Base-by-base conservation (phyloP, 306 rosid species). In the Fragaria ananassa region DNA sequence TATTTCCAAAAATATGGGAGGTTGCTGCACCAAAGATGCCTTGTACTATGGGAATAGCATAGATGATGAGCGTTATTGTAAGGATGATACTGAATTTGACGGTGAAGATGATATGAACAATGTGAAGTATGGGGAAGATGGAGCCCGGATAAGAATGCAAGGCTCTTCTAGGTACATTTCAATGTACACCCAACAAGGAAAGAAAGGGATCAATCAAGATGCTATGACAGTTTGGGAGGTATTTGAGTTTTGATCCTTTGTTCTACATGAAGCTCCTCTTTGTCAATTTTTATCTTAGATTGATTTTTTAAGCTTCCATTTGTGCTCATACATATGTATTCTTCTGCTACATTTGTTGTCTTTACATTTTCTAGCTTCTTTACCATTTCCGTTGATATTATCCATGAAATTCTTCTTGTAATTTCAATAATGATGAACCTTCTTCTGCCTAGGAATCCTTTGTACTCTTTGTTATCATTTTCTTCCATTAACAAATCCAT, bases 191-290 rank as follows among this genome's bases (percentile, higher is more conserved):
- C 97, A 92, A 76, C 93, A 90, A 79, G 99, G 99, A 60, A 83
- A 53, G 72, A 96, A 96, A 76, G 97, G 96, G 53, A 75, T 89
- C 72, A 96, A 96, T 80, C 99, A 96, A 89, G 98, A 96, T 82
- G 71, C 99, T 76, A 85, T 96, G 91, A 82, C 93, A 2, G 84
- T 89, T 83, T 92, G 98, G 97, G 93, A 96, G 98, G 99, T 96
- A 75, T 45, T 18, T 34, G 63, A n/a, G 67, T 60, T 45, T 76
- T 77, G 62, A 49, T 60, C 6, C 11, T 23, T 10, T 77, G 56
- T 66, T 21, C 65, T 60, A 12, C 39, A 61, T 61, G 39, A 61
- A 61, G 37, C 39, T 12, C n/a, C 9, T 80, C 72, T 79, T 27
- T 29, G 18, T 1, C 7, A 6, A 45, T 46, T 37, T 46, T 19